Conservation (phyloP, 768 basidiomycete species). For the Naganishia randhawae region DNA sequence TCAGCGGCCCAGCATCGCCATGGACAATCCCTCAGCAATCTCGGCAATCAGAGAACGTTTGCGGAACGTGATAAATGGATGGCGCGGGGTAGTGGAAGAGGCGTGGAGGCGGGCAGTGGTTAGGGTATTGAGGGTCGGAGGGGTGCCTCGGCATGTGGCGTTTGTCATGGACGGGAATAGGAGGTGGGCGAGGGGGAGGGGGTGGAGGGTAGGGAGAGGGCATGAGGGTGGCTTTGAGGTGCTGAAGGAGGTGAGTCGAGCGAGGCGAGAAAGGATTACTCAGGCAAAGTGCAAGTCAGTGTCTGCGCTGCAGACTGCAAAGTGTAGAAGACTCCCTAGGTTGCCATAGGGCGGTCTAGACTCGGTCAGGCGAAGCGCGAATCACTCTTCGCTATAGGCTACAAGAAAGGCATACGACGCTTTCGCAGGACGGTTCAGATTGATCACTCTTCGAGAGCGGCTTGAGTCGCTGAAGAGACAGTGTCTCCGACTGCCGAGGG, state of each 20-base stretch:
- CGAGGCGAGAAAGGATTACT: neutral
- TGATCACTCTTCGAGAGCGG: neutral
- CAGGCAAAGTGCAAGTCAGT: neutral
- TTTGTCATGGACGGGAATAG: slow-evolving; percentile 98
- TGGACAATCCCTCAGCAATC: neutral
- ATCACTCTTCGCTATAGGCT: neutral
- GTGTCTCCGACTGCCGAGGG: neutral
- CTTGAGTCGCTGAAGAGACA: neutral
- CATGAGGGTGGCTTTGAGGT: slow-evolving; percentile 80
- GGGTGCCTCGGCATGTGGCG: slow-evolving; percentile 82
- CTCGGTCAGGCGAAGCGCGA: no score
- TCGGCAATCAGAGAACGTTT: no score
- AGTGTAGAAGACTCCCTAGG: neutral
- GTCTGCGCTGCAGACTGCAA: neutral
- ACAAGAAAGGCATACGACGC: neutral
- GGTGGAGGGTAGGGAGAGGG: slow-evolving; percentile 67
- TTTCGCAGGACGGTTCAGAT: neutral
- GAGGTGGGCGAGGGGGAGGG: slow-evolving; percentile 64
- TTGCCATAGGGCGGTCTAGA: neutral
- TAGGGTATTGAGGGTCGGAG: slow-evolving; percentile 69
- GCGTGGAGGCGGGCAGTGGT: neutral
- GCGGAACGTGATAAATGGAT: neutral
- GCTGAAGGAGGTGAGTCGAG: slow-evolving; percentile 64
- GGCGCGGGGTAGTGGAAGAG: neutral
- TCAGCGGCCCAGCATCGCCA: neutral